Base-by-base conservation (phyloP, 768 basidiomycete genomes). In the Dendrothele bispora region DNA sequence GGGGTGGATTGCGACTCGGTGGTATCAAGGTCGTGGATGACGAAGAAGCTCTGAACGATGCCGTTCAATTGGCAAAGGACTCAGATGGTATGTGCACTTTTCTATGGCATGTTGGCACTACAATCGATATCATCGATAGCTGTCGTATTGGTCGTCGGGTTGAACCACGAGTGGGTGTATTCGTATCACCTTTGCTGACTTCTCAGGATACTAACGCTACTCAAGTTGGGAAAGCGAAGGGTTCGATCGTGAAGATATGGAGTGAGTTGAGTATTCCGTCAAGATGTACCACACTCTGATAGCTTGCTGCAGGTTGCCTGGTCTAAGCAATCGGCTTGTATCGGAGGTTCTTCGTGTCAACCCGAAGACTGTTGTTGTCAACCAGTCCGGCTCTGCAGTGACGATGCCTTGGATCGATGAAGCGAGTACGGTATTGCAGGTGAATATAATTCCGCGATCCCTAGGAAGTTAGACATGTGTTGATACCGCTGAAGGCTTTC, bases 191-290 rank as follows among this genome's bases (percentile, higher is more conserved):
- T 65, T 29, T 62, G 35, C 48, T 18, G 15, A 27, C 26, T 38
- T 39, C 17, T 48, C 27, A 34, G 41, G 25, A 18, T 36, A 21
- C 7, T 18, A 20, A 10, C 20, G 20, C 36, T 39, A 5, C 42
- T 41, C n/a, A 32, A 65, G 64, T 48, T 77, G 72, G 71, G 82
- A 86, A 58, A 76, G 74, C 35, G 83, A 85, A 65, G 81, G 80
- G 2, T 77, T 75, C 51, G 84, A 86, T 57, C 68, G 83, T 34
- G 57, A 67, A 10, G 58, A 74, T 51, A 64, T 77, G 55, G 67
- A 70, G 73, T 77, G 49, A 32, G 62, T 59, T 20, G 4, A 27
- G 3, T 17, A 24, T 25, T 25, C 28, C 10, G 3, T 17, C 15
- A 42, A 1, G 5, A 42, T 14, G 28, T 28, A 5, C 8, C 17